Base-by-base conservation (phyloP, 805 yeast species). In the Candida silvicultrix region DNA sequence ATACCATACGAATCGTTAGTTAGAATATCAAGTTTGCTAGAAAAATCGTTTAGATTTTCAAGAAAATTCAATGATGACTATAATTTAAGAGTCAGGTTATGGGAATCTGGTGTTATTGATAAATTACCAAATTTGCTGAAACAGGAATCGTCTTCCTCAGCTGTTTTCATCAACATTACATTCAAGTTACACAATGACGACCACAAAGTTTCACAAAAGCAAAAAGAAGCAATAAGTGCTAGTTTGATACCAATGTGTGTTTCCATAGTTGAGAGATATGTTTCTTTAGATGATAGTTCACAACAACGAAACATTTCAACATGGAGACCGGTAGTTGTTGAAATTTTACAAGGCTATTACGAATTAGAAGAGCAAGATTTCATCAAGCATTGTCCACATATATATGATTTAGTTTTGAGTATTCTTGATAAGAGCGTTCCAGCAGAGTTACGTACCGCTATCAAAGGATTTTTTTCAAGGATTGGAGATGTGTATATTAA, bases 311-410 rank as follows among this genome's bases (percentile, higher is more conserved):
- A 87, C 62, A 80, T 92, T 39, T 73, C 78, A 16, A 83, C 95
- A 4, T 85, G 97, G 95, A 75, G 85, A 56, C 97, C 98, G 0
- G 97, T 94, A 18, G 89, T 92, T 36, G 84, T 87, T 31, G 96
- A 86, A 61, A 85, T 94, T 21, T 69, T 84, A 51, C 89, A 85
- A 61, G 97, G 96, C 3, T 84, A 83, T 57, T 78, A 80, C 41
- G 86, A 82, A 58, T 74, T 94, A 53, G 86, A 85, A 55, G 86
- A 81, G 43, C 77, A 68, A 1, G 95, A 89, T 62, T 89, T 88
- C 62, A 61, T 62, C 32, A 63, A 63, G 44, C 71, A 78, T 56
- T 74, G 85, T 54, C 80, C 88, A 0, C 70, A 63, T 18, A 75
- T 84, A 68, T 85, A 83, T 63, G 73, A 70, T 31, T 67, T 80